These are phyloP conservation scores for Cavenderia fasciculata DNA, from an alignment of 78 protist genomes.

Conservation along the genomic window DNA sequence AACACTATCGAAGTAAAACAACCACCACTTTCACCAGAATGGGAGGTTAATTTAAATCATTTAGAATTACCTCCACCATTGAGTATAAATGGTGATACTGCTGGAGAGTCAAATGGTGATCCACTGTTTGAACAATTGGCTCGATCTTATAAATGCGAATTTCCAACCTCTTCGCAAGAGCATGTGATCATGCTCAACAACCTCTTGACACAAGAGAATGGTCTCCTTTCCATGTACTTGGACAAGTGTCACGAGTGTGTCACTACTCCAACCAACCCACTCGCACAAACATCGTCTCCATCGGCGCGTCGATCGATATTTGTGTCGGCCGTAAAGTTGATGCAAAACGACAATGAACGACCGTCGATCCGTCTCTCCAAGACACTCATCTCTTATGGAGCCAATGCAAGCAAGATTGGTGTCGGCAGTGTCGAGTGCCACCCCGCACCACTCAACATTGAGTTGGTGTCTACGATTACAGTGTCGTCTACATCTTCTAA, in stretches of 20 bases:
- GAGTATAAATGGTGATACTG: not conserved
- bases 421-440: no score
- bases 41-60: constrained; percentile 47
- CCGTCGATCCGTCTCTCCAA: not conserved
- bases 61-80: not conserved
- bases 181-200: not conserved
- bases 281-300: not conserved
- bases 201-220: not conserved
- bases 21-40: constrained; percentile 11
- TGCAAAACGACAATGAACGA: constrained; percentile 7
- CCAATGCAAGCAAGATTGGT: no score
- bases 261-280: not conserved
- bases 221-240: not conserved
- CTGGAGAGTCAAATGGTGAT: not conserved
- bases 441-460: not conserved
- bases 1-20: not conserved
- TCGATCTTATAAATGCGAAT: constrained; percentile 9
- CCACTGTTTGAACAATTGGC: not conserved
- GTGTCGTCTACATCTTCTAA: not conserved
- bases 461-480: constrained; percentile 2
- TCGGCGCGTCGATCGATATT: no score
- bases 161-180: not conserved
- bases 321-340: not conserved
- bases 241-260: constrained; percentile 17
- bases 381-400: constrained; percentile 8